Evolutionary conservation across 1,284 basidiomycete genomes (phyloP).

Genomic region (Trichosporon sp.): DNA sequence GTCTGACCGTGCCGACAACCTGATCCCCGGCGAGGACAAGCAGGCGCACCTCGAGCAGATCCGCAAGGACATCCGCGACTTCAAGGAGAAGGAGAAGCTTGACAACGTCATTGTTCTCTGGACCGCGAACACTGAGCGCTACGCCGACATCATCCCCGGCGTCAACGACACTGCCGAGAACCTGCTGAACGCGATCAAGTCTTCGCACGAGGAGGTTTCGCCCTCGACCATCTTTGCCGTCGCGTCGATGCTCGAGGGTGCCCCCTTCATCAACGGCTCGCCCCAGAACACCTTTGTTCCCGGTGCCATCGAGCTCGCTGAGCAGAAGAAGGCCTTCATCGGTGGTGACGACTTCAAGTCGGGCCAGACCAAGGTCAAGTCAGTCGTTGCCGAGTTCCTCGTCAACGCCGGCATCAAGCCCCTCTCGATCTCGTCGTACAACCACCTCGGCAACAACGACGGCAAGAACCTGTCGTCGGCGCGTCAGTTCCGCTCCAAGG

Average conservation of each 20-base stretch:
- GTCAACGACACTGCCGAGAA: slow-evolving; percentile 94
- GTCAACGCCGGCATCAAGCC: slow-evolving; percentile 99
- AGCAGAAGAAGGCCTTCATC: slow-evolving; percentile 85
- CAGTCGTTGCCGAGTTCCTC: slow-evolving; percentile 93
- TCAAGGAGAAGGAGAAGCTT: slow-evolving; percentile 78
- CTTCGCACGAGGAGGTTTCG: slow-evolving; percentile 85
- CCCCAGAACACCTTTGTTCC: slow-evolving; percentile 99
- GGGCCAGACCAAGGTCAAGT: slow-evolving; percentile 89
- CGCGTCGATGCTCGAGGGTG: slow-evolving; percentile 89
- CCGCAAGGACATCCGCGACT: slow-evolving; percentile 85
- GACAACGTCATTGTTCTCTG: slow-evolving; percentile 90
- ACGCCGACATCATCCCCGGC: slow-evolving; percentile 88
- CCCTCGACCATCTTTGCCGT: slow-evolving; percentile 95
- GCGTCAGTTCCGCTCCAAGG: slow-evolving; percentile 95
- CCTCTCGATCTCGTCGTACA: slow-evolving; percentile 92
- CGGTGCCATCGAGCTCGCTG: slow-evolving; percentile 87
- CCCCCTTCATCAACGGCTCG: slow-evolving; percentile 94
- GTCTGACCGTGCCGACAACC: slow-evolving; percentile 81
- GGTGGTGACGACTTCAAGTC: slow-evolving; percentile 98
- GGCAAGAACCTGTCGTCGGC: slow-evolving; percentile 90
- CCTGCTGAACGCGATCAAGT: slow-evolving; percentile 74
- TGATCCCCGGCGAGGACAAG: slow-evolving; percentile 82
- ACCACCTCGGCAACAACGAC: slow-evolving; percentile 98
- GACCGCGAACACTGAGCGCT: slow-evolving; percentile 99
- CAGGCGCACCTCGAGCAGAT: slow-evolving; percentile 87